These are phyloP conservation scores for Diplosphaera chodatii DNA, from an alignment of 139 green algal species.

Conservation along the genomic window DNA sequence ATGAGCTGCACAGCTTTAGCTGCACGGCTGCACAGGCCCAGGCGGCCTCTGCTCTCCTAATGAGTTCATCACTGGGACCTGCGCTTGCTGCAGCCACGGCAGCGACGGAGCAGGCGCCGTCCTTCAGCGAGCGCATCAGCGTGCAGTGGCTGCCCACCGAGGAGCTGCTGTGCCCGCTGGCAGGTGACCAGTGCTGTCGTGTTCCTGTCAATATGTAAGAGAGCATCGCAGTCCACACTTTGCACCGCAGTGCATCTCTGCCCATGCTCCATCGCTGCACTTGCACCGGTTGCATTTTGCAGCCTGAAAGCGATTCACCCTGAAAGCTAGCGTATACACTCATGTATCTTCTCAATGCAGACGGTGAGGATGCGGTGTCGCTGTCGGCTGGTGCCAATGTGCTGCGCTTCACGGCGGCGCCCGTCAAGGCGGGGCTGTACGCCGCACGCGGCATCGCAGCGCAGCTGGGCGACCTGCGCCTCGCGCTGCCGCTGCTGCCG, in stretches of 20 bases:
- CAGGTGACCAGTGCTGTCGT: too few species aligned
- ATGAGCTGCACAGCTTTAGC: too few species aligned
- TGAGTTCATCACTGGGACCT: too few species aligned
- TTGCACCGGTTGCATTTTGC: too few species aligned
- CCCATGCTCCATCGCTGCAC: too few species aligned
- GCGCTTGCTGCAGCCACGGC: neutral
- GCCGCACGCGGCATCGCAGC: slow-evolving; percentile 22
- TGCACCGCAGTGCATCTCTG: too few species aligned
- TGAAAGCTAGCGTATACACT: too few species aligned
- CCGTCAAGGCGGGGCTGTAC: slow-evolving; percentile 46
- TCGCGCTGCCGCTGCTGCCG: slow-evolving; percentile 6
- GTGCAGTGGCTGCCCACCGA: slow-evolving; percentile 44
- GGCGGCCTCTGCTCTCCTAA: too few species aligned
- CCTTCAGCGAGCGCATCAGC: slow-evolving; percentile 3
- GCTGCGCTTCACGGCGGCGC: slow-evolving; percentile 31
- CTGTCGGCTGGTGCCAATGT: slow-evolving; percentile 32
- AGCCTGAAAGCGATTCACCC: too few species aligned
- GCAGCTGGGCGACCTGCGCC: slow-evolving; percentile 12
- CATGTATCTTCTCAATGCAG: neutral
- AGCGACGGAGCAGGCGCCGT: neutral
- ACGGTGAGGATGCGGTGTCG: slow-evolving; percentile 7
- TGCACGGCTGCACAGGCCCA: too few species aligned
- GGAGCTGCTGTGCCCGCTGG: slow-evolving; percentile 12
- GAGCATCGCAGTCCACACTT: too few species aligned
- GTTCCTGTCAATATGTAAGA: too few species aligned